These are phyloP conservation scores for Diutina ranongensis DNA, from an alignment of 1,139 yeast species.

Conservation along the genomic window DNA sequence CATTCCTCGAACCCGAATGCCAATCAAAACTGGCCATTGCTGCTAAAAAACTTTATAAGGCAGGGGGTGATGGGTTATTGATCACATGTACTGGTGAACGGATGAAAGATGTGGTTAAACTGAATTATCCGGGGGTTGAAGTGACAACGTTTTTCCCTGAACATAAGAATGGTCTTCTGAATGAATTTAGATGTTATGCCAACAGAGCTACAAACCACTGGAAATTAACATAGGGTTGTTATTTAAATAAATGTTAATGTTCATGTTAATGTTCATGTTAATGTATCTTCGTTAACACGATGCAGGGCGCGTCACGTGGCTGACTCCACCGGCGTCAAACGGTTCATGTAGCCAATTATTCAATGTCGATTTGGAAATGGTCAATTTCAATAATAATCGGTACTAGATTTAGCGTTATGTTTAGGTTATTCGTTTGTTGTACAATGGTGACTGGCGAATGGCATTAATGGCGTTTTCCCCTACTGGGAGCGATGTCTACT, in stretches of 20 bases:
- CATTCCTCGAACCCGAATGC: slow-evolving; percentile 72
- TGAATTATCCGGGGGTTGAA: slow-evolving; percentile 51
- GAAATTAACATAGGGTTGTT: not conserved
- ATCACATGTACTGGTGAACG: slow-evolving; percentile 83
- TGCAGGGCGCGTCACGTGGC: too few species aligned
- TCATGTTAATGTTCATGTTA: not conserved
- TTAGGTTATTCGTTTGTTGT: too few species aligned
- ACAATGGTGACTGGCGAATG: too few species aligned
- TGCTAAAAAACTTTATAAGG: slow-evolving; percentile 48
- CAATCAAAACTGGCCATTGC: slow-evolving; percentile 66
- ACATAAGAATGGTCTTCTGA: slow-evolving; percentile 76
- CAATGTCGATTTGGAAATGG: too few species aligned
- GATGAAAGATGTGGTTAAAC: slow-evolving; percentile 51
- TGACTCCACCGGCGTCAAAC: too few species aligned
- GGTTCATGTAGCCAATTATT: too few species aligned
- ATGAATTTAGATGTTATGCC: slow-evolving; percentile 82
- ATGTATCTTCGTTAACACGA: not conserved
- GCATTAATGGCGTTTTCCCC: too few species aligned
- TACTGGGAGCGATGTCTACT: too few species aligned
- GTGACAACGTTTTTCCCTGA: slow-evolving; percentile 65
- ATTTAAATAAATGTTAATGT: not conserved
- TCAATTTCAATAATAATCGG: too few species aligned
- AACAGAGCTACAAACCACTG: not conserved
- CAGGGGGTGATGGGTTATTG: slow-evolving; percentile 22
- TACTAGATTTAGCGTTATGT: too few species aligned